Conservation (phyloP, 1,284 basidiomycete species). For the Farysia itapuensis region DNA sequence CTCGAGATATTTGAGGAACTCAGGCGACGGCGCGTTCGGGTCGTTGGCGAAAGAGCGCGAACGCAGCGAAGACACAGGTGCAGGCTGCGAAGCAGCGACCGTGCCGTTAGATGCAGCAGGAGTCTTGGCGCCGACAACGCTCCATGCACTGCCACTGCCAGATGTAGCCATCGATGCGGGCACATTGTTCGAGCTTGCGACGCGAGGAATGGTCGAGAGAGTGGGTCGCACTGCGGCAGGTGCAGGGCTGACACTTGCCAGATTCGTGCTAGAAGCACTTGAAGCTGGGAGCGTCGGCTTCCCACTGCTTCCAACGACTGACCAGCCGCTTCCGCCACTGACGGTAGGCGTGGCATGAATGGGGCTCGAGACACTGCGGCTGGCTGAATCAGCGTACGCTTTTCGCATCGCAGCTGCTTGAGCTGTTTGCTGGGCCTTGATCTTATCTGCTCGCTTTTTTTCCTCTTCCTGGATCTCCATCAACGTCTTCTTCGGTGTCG, state of each 20-base stretch:
- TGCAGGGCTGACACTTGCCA: neutral
- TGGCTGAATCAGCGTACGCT: constrained; percentile 73
- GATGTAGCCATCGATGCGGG: no score
- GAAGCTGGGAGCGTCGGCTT: constrained; percentile 63
- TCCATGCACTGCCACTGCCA: constrained; percentile 11
- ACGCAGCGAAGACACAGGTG: neutral
- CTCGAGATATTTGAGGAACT: constrained; percentile 89
- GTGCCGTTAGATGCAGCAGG: constrained; percentile 11
- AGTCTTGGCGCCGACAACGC: constrained; percentile 12
- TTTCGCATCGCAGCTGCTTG: constrained; percentile 62
- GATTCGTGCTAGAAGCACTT: constrained; percentile 5
- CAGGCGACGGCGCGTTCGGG: constrained; percentile 75
- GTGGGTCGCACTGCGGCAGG: neutral
- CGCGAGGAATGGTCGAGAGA: neutral
- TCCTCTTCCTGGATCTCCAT: constrained; percentile 99
- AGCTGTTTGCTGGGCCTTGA: constrained; percentile 67
- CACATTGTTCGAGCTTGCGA: no score
- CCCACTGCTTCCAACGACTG: constrained; percentile 77
- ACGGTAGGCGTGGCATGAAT: constrained; percentile 5
- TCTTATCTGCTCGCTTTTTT: constrained; percentile 62
- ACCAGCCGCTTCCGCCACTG: constrained; percentile 67
- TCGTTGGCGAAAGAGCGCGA: constrained; percentile 60
- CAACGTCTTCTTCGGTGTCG: constrained; percentile 80
- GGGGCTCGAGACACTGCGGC: constrained; percentile 5
- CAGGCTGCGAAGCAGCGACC: constrained; percentile 24